Evolutionary conservation across 1,284 basidiomycete species (phyloP).

Genomic region (Apiotrichum porosum): DNA sequence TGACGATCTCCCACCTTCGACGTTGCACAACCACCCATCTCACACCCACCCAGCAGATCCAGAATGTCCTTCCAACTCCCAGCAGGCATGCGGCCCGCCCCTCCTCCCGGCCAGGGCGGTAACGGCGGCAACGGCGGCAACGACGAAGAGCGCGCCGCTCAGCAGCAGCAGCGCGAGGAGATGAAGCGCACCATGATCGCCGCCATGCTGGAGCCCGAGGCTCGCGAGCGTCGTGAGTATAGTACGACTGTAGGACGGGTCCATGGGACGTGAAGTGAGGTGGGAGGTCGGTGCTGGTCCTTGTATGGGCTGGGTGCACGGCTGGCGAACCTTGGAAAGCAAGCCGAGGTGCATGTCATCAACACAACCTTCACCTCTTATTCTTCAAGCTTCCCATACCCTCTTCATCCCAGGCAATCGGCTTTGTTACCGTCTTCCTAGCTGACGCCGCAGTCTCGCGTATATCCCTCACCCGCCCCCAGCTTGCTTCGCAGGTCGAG

Average conservation of each 20-base stretch:
- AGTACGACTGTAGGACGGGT: not conserved
- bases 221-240: conserved; percentile 81
- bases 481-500: conserved; percentile 81
- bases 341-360: too few relatives aligned
- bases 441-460: conserved; percentile 62
- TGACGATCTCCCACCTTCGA: not conserved
- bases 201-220: conserved; percentile 79
- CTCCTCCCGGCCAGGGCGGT: conserved; percentile 14
- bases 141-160: conserved; percentile 37
- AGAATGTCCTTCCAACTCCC: conserved; percentile 52
- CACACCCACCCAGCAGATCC: not conserved
- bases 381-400: too few relatives aligned
- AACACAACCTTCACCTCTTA: not conserved
- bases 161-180: conserved; percentile 53
- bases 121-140: conserved; percentile 15
- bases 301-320: too few relatives aligned
- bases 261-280: too few relatives aligned
- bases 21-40: conserved; percentile 1
- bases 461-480: conserved; percentile 86
- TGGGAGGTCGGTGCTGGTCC: too few relatives aligned
- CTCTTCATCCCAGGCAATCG: too few relatives aligned
- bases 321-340: too few relatives aligned
- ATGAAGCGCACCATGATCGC: conserved; percentile 70
- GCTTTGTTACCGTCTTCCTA: too few relatives aligned
- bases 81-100: conserved; percentile 37